These are phyloP conservation scores for Penicillium dipodomyicola DNA, from an alignment of 495 filamentous ascomycete species.

Conservation along the genomic window DNA sequence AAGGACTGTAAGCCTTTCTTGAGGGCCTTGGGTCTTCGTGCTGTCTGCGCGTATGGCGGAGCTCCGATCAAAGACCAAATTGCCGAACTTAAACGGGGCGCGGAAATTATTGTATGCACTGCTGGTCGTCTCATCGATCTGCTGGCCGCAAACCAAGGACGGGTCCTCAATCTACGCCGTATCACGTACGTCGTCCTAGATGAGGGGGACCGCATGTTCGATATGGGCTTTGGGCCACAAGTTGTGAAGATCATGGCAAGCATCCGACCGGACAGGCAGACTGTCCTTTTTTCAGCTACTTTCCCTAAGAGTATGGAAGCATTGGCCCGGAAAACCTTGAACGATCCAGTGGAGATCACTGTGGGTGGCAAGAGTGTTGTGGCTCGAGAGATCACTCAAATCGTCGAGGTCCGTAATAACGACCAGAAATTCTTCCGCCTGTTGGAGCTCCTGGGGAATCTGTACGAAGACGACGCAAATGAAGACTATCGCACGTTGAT, in stretches of 20 bases:
- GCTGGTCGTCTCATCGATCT: conserved; percentile 98
- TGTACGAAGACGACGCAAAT: conserved; percentile 72
- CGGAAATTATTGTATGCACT: conserved; percentile 92
- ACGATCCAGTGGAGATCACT: conserved; percentile 82
- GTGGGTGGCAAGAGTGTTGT: conserved; percentile 91
- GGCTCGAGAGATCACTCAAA: conserved; percentile 90
- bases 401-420: conserved; percentile 83
- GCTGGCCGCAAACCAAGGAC: conserved; percentile 83
- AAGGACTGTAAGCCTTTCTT: conserved; percentile 91
- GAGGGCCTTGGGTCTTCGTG: conserved; percentile 83
- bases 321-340: conserved; percentile 82
- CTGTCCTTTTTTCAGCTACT: conserved; percentile 93
- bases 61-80: conserved; percentile 98
- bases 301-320: conserved; percentile 94
- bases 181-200: conserved; percentile 94
- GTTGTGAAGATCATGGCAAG: conserved; percentile 95
- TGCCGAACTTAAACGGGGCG: conserved; percentile 88
- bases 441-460: conserved; percentile 79
- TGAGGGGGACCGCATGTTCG: conserved; percentile 98
- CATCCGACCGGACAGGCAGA: conserved; percentile 87
- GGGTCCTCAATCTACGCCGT: conserved; percentile 85
- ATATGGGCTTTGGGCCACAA: conserved; percentile 99
- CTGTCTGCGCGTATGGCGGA: conserved; percentile 94
- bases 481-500: conserved; percentile 87
- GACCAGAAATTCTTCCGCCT: conserved; percentile 82